phyloP scores from a whole-genome alignment of 305 asterid genomes.

The Plantago coronopus region DNA sequence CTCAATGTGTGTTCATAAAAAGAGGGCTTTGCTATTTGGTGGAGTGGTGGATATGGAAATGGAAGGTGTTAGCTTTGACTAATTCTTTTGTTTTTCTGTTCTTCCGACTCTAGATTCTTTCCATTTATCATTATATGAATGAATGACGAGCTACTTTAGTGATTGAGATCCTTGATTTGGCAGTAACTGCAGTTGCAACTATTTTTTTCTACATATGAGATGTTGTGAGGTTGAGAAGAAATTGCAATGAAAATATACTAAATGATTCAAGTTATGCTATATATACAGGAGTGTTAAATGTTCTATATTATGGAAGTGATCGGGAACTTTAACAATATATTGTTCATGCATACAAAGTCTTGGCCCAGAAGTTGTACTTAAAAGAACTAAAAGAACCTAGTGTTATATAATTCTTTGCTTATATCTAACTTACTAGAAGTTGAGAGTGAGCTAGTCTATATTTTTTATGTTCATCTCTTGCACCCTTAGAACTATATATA shows the following conservation, averaged over 20 bases:
- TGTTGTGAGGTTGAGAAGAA: conserved; percentile 10
- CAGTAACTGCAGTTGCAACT: neutral
- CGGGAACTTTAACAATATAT: no score
- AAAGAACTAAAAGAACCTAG: neutral
- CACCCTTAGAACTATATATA: conserved; percentile 5
- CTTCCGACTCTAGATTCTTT: neutral
- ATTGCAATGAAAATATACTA: neutral
- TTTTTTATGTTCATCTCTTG: conserved; percentile 4
- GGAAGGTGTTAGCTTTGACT: conserved; percentile 51
- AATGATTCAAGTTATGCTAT: no score
- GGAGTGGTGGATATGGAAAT: conserved; percentile 98
- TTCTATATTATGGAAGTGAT: no score
- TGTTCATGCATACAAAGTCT: no score
- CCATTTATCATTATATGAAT: no score
- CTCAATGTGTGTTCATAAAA: conserved; percentile 87
- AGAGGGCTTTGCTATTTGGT: conserved; percentile 89
- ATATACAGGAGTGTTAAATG: no score
- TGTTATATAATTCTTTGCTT: conserved; percentile 1
- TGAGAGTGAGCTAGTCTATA: conserved; percentile 3
- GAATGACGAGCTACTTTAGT: conserved; percentile 6
- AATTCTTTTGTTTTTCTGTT: conserved; percentile 12
- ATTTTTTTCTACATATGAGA: conserved; percentile 6
- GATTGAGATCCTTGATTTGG: conserved; percentile 10
- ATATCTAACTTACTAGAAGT: neutral
- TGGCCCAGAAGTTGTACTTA: no score